These are phyloP conservation scores for Arachnomyces sp. DNA, from an alignment of 2,329 filamentous ascomycete genomes.

Conservation along the genomic window DNA sequence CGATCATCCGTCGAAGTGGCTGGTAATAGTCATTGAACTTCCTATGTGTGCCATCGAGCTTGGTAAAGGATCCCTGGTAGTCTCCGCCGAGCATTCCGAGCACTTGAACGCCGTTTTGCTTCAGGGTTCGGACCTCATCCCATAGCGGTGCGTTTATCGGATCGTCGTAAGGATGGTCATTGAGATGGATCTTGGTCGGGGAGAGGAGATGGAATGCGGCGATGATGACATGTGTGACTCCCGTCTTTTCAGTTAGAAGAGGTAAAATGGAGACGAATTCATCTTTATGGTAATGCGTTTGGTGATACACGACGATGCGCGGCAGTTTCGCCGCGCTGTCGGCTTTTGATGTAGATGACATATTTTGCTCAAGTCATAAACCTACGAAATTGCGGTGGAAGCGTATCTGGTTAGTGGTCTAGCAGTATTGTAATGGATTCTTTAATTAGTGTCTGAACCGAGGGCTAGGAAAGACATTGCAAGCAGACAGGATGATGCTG, in stretches of 20 bases:
- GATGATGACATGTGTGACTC: conserved; percentile 44
- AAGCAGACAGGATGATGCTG: too few relatives aligned
- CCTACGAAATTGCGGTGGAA: too few relatives aligned
- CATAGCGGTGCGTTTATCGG: conserved; percentile 40
- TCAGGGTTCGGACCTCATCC: conserved; percentile 43
- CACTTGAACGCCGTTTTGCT: conserved; percentile 45
- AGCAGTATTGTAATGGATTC: too few relatives aligned
- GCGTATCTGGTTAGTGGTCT: too few relatives aligned
- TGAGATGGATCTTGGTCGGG: conserved; percentile 43
- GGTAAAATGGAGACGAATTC: conserved; percentile 41
- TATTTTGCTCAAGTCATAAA: too few relatives aligned
- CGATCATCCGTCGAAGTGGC: conserved; percentile 38
- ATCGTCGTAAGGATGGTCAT: conserved; percentile 40
- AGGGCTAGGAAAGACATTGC: too few relatives aligned
- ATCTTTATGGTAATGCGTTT: conserved; percentile 18
- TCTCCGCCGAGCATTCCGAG: conserved; percentile 49
- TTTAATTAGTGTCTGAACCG: too few relatives aligned
- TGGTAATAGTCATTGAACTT: conserved; percentile 44
- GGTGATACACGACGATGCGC: conserved; percentile 18
- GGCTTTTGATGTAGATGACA: too few relatives aligned
- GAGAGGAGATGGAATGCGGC: conserved; percentile 48
- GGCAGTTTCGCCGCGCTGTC: too few relatives aligned
- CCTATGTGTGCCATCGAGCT: conserved; percentile 20
- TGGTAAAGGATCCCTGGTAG: conserved; percentile 42
- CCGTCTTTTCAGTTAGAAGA: conserved; percentile 32